Base-by-base conservation (phyloP, 1,284 basidiomycete species). In the Microstroma glucosiphilum region DNA sequence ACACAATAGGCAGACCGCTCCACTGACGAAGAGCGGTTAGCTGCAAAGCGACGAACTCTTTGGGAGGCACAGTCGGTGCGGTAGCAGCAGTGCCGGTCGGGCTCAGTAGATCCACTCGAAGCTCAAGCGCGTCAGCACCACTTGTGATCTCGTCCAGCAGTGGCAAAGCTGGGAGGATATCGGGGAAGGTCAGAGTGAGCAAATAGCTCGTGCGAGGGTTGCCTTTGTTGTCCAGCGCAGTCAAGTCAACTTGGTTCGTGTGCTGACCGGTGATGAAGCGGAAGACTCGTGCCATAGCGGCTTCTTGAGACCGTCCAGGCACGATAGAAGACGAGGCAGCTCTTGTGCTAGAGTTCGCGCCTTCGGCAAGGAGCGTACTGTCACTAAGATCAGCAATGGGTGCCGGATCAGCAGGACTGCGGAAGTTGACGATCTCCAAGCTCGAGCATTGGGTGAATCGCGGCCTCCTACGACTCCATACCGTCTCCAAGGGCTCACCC, bases 91-190 rank as follows among this genome's bases (percentile, higher is more conserved):
- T 40, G 30, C 82, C 82, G 25, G 73, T 69, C 4, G 86, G 83
- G 40, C 85, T 86, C 25, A 99, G 84, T 12, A 98, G 84, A 79
- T 98, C 94, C 6, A 93, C 92, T 2, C 94, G 88, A 30, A 98
- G 80, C 80, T 99, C 94, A 63, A 98, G 82, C 0, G 92, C 94
- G 75, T 98, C 93, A 1, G 87, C 88, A 2, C 96, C 94, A n/a
- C 85, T 83, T 0, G 86, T 86, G 64, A 96, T 81, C 59, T 88
- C 85, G 11, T 88, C 85, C 58, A 97, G 84, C 48, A 87, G 80
- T 12, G 83, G 81, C 42, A 94, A 83, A 0, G 88, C 88, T 3
- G 86, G 85, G 0, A 84, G 86, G 68, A 96, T 77, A 77, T 96
- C 89, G 0, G 93, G 90, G 81, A 92, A 93, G 0, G 94, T 96